Evolutionary conservation across 2,329 filamentous ascomycete genomes (phyloP).

Genomic region (Pyricularia pennisetigena): DNA sequence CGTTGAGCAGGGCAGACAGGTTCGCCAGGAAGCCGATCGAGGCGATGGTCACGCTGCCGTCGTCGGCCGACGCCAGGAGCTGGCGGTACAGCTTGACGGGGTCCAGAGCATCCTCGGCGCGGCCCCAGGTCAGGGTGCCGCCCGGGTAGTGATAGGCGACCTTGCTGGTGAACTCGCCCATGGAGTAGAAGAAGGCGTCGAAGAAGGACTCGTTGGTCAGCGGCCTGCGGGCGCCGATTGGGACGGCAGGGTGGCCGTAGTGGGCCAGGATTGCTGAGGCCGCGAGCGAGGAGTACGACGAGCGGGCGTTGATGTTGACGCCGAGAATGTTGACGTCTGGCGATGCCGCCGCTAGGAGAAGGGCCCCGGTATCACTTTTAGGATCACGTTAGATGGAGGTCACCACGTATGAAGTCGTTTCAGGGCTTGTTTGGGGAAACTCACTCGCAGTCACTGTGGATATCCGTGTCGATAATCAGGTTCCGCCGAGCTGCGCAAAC

Average conservation of each 20-base stretch:
- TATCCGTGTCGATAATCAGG: slow-evolving; percentile 35
- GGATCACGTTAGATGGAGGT: neutral
- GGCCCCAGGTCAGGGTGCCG: slow-evolving; percentile 23
- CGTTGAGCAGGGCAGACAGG: slow-evolving; percentile 35
- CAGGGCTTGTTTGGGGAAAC: neutral
- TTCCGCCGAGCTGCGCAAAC: slow-evolving; percentile 16
- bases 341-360: slow-evolving; percentile 29
- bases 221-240: slow-evolving; percentile 28
- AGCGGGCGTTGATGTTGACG: slow-evolving; percentile 30
- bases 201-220: slow-evolving; percentile 32
- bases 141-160: slow-evolving; percentile 30
- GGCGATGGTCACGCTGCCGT: slow-evolving; percentile 31
- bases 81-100: slow-evolving; percentile 35
- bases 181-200: slow-evolving; percentile 25
- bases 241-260: slow-evolving; percentile 24
- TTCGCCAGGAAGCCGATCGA: slow-evolving; percentile 36
- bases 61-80: slow-evolving; percentile 25
- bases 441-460: slow-evolving; percentile 27
- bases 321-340: slow-evolving; percentile 25
- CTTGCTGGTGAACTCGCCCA: slow-evolving; percentile 35
- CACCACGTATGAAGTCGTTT: neutral
- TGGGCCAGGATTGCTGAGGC: slow-evolving; percentile 29
- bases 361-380: slow-evolving; percentile 27
- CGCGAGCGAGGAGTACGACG: slow-evolving; percentile 29
- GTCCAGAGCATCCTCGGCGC: slow-evolving; percentile 25